These are phyloP conservation scores for Coemansia sp. DNA, from an alignment of 192 early-diverging fungal genomes.

Conservation along the genomic window DNA sequence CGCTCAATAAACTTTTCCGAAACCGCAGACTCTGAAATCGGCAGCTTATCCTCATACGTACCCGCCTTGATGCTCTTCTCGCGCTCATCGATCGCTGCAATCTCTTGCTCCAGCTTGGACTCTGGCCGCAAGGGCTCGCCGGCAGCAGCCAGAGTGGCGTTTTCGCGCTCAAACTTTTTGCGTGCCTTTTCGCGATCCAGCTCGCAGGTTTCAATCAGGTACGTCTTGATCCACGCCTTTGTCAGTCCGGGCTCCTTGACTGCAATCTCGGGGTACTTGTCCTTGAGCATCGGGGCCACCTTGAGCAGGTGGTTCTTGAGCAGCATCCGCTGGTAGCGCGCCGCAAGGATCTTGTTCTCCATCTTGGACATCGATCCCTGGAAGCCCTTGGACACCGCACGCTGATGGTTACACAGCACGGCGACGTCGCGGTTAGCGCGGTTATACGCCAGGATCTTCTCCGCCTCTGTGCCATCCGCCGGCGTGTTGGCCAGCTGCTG, in stretches of 20 bases:
- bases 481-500: slow-evolving; percentile 75
- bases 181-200: slow-evolving; percentile 69
- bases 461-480: slow-evolving; percentile 59
- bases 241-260: slow-evolving; percentile 74
- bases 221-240: slow-evolving; percentile 68
- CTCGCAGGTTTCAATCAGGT: slow-evolving; percentile 58
- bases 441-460: slow-evolving; percentile 92
- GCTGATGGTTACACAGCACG: slow-evolving; percentile 97
- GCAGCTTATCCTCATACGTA: slow-evolving; percentile 25
- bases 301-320: slow-evolving; percentile 65
- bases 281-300: slow-evolving; percentile 72
- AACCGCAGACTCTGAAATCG: slow-evolving; percentile 32
- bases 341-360: slow-evolving; percentile 76
- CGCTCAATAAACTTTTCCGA: slow-evolving; percentile 73
- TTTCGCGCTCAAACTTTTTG: slow-evolving; percentile 71
- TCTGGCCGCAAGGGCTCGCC: slow-evolving; percentile 53
- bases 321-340: slow-evolving; percentile 83
- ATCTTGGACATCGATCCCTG: slow-evolving; percentile 73
- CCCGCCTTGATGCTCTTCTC: slow-evolving; percentile 46
- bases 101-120: slow-evolving; percentile 53
- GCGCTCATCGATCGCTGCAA: slow-evolving; percentile 33
- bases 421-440: slow-evolving; percentile 95
- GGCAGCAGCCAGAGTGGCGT: slow-evolving; percentile 71
- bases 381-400: slow-evolving; percentile 78
- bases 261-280: slow-evolving; percentile 64